These are phyloP conservation scores for Diaporthe ilicicola DNA, from an alignment of 2,329 filamentous ascomycete species.

Conservation along the genomic window DNA sequence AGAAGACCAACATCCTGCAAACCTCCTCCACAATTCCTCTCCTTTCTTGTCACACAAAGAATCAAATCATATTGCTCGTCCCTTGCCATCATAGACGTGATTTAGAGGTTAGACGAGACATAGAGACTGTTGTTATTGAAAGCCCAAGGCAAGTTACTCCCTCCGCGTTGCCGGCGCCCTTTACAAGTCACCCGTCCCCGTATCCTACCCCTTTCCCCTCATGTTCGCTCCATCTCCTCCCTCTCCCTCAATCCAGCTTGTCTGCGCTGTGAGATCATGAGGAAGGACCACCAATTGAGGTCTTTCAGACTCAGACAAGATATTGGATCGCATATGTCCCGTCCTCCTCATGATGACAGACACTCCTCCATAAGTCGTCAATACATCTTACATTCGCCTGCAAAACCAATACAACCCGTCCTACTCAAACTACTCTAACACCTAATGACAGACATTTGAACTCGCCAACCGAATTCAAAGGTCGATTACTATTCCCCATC, in stretches of 20 bases:
- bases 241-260: neutral
- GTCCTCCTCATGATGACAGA: neutral
- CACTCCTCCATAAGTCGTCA: neutral
- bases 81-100: neutral
- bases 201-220: neutral
- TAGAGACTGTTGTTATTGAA: neutral
- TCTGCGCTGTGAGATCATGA: neutral
- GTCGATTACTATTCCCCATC: neutral
- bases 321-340: no score
- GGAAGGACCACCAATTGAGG: neutral
- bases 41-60: neutral
- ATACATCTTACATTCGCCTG: neutral
- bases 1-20: neutral
- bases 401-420: neutral
- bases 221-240: neutral
- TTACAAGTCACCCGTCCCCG: neutral
- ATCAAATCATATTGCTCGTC: neutral
- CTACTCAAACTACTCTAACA: neutral
- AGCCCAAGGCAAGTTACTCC: neutral
- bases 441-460: neutral
- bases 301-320: neutral
- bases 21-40: neutral
- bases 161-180: neutral
- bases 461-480: neutral
- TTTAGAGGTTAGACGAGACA: slow-evolving; percentile 7